These are phyloP conservation scores for Colletotrichum karsti DNA, from an alignment of 2,329 filamentous ascomycete species.

Conservation along the genomic window DNA sequence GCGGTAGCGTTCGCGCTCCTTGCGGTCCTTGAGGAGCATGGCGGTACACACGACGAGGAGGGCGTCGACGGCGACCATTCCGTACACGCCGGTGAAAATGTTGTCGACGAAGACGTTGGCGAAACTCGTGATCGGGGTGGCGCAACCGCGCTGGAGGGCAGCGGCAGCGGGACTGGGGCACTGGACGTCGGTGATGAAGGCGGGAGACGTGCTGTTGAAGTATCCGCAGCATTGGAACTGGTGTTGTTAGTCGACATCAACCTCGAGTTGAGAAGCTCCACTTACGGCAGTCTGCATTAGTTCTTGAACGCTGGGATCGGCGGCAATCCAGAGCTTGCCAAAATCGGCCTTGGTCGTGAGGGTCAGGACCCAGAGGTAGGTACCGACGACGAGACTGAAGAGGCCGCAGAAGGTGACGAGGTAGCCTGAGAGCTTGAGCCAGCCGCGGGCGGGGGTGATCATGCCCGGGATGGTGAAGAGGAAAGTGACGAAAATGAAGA, in stretches of 20 bases:
- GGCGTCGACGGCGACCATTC: constrained; percentile 77
- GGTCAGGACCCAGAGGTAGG: constrained; percentile 78
- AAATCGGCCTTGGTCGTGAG: constrained; percentile 73
- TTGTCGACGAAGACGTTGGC: constrained; percentile 77
- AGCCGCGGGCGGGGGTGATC: constrained; percentile 70
- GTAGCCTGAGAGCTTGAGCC: constrained; percentile 76
- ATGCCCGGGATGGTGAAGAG: constrained; percentile 76
- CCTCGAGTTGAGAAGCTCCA: constrained; percentile 18
- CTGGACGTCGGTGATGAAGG: constrained; percentile 73
- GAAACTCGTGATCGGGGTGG: constrained; percentile 72
- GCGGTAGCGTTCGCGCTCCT: constrained; percentile 80
- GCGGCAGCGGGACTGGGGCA: constrained; percentile 78
- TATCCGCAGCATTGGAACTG: constrained; percentile 87
- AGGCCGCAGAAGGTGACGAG: constrained; percentile 68
- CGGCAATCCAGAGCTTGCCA: constrained; percentile 65
- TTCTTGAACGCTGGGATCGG: constrained; percentile 66
- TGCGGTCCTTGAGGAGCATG: constrained; percentile 82
- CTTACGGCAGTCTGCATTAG: constrained; percentile 76
- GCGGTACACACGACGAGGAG: constrained; percentile 75
- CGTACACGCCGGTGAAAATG: constrained; percentile 83
- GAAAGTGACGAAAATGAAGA: constrained; percentile 77
- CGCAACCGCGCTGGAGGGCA: constrained; percentile 75
- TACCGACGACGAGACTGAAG: constrained; percentile 72
- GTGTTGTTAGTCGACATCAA: constrained; percentile 31
- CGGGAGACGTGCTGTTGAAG: constrained; percentile 74